phyloP scores from a whole-genome alignment of 768 basidiomycete species.

The Kwoniella sp. region DNA sequence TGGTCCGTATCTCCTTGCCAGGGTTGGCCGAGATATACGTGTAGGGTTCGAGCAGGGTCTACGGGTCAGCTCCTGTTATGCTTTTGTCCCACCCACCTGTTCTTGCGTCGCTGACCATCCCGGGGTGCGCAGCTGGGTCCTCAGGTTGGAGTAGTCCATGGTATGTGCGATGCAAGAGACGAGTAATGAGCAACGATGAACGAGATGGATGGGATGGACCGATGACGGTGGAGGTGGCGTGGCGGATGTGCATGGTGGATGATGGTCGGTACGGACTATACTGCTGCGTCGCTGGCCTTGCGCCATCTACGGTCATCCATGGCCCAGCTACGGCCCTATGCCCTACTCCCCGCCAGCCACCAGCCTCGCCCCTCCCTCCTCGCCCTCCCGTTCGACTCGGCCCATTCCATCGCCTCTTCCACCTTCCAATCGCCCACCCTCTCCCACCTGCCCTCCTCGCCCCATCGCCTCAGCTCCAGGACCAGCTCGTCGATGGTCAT shows the following conservation, averaged over 20 bases:
- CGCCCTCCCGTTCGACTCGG: conserved; percentile 15
- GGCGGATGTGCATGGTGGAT: not conserved
- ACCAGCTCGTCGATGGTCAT: conserved; percentile 29
- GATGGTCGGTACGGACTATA: too few relatives aligned
- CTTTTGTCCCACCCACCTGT: conserved; percentile 5
- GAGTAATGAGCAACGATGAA: not conserved
- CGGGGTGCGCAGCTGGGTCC: conserved; percentile 15
- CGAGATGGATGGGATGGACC: not conserved
- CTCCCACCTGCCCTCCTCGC: conserved; percentile 41
- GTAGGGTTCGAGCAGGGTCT: conserved; percentile 78
- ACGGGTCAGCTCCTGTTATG: not conserved
- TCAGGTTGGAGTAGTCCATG: conserved; percentile 43
- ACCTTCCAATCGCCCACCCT: conserved; percentile 32
- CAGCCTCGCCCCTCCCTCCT: conserved; percentile 26
- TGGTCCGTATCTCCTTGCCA: conserved; percentile 85
- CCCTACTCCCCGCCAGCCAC: conserved; percentile 20
- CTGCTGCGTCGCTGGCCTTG: too few relatives aligned
- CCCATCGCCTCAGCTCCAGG: conserved; percentile 20
- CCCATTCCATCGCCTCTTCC: conserved; percentile 29
- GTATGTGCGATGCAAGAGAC: not conserved
- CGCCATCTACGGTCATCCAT: not conserved
- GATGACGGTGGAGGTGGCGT: not conserved
- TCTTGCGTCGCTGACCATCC: conserved; percentile 26
- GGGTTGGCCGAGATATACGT: conserved; percentile 75
- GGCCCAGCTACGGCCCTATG: too few relatives aligned